phyloP scores from a whole-genome alignment of 495 filamentous ascomycete genomes.

The Penicillium ochrochloron region DNA sequence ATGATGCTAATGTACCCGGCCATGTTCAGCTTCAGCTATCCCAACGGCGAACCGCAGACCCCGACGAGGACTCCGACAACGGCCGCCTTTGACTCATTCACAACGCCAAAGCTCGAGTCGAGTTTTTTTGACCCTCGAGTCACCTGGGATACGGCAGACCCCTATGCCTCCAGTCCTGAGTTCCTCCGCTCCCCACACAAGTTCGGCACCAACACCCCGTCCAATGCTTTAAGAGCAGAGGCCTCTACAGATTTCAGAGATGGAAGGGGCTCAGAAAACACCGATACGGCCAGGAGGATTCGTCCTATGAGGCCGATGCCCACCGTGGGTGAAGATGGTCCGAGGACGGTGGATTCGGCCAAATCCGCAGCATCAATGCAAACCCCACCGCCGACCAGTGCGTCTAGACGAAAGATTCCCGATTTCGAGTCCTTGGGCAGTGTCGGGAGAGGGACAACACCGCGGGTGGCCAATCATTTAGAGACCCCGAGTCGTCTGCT shows the following conservation, averaged over 20 bases:
- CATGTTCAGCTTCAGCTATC: constrained; percentile 72
- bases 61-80: constrained; percentile 76
- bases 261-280: constrained; percentile 35
- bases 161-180: constrained; percentile 58
- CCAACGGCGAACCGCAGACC: constrained; percentile 77
- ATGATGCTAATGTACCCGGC: constrained; percentile 47
- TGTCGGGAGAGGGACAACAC: constrained; percentile 32
- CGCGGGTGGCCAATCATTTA: constrained; percentile 36
- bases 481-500: constrained; percentile 52
- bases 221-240: constrained; percentile 42
- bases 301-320: constrained; percentile 46
- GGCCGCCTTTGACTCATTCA: constrained; percentile 64
- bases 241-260: constrained; percentile 60
- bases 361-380: constrained; percentile 64
- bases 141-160: constrained; percentile 58
- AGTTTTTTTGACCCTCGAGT: constrained; percentile 56
- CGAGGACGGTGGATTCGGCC: constrained; percentile 44
- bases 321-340: constrained; percentile 38
- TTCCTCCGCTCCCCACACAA: constrained; percentile 56
- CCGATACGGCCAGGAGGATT: constrained; percentile 51
- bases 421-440: constrained; percentile 36
- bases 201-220: constrained; percentile 41
- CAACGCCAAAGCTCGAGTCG: constrained; percentile 67
- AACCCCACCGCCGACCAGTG: constrained; percentile 68
- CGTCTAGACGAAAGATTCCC: constrained; percentile 51